These are phyloP conservation scores for Pseudogymnoascus sp. DNA, from an alignment of 2,329 filamentous ascomycete species.

Conservation along the genomic window DNA sequence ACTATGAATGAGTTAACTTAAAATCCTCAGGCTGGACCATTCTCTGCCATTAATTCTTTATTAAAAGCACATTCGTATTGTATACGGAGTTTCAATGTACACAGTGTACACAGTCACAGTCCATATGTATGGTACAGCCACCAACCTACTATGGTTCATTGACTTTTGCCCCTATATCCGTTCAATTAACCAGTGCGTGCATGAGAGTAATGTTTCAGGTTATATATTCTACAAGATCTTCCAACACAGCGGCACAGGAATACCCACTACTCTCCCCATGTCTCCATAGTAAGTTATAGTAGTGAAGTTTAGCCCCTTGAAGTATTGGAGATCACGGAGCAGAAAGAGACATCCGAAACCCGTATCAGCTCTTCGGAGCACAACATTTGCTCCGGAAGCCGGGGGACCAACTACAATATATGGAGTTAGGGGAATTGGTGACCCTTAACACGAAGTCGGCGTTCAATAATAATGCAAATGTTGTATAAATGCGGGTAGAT, in stretches of 20 bases:
- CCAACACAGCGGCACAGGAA: neutral
- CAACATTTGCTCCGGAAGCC: neutral
- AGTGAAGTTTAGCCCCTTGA: neutral
- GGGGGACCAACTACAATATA: neutral
- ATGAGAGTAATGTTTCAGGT: slow-evolving; percentile 6
- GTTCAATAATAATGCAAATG: slow-evolving; percentile 1
- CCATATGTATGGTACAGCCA: neutral
- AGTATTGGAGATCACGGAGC: neutral
- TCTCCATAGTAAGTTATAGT: neutral
- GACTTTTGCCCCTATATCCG: neutral
- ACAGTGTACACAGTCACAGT: neutral
- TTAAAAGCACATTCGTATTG: neutral
- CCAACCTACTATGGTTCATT: neutral
- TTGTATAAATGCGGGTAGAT: slow-evolving; percentile 1
- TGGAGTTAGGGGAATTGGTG: slow-evolving; percentile 5
- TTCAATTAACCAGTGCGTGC: neutral
- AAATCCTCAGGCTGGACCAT: neutral
- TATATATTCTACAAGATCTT: neutral
- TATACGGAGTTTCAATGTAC: neutral
- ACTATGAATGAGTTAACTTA: neutral
- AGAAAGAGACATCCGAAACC: neutral
- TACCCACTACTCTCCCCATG: neutral
- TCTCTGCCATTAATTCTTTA: neutral
- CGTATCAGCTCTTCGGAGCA: neutral
- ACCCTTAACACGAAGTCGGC: neutral